Conservation (phyloP, 1,284 basidiomycete species). For the Pseudozyma hubeiensis region DNA sequence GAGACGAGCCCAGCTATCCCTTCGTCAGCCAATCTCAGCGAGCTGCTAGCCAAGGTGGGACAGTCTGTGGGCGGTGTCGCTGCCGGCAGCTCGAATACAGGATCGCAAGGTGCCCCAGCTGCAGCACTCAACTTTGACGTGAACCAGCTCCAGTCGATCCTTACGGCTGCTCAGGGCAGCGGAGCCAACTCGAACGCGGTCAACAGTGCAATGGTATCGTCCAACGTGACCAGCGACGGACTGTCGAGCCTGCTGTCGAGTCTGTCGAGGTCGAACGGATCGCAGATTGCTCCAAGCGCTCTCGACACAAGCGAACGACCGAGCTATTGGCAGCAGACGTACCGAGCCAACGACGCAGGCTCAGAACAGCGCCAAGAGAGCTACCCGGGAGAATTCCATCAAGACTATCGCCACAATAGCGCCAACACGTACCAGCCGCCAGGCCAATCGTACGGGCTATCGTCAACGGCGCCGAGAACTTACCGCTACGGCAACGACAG, state of each 20-base stretch:
- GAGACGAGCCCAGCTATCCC: not conserved
- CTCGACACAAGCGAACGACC: not conserved
- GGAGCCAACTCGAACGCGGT: slow-evolving; percentile 11
- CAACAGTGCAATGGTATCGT: slow-evolving; percentile 12
- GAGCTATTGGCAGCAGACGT: slow-evolving; percentile 9
- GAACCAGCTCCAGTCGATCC: slow-evolving; percentile 26
- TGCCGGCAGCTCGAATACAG: not conserved
- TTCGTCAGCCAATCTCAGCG: slow-evolving; percentile 12
- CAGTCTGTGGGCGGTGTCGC: slow-evolving; percentile 6
- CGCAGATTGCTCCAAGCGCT: not conserved
- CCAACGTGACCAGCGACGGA: slow-evolving; percentile 9
- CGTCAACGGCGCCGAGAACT: not conserved
- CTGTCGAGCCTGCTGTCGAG: slow-evolving; percentile 35
- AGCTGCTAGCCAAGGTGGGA: slow-evolving; percentile 19
- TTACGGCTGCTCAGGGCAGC: slow-evolving; percentile 20
- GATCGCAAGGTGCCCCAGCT: slow-evolving; percentile 1
- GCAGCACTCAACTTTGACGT: slow-evolving; percentile 24
- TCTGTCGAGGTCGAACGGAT: slow-evolving; percentile 10
- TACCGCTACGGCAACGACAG: not conserved
- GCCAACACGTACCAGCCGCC: slow-evolving; percentile 3
- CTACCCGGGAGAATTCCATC: slow-evolving; percentile 40
- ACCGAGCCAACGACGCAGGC: slow-evolving; percentile 1
- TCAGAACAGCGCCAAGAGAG: slow-evolving; percentile 7
- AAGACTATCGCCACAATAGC: slow-evolving; percentile 5
- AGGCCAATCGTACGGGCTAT: not conserved